Evolutionary conservation across 2,329 filamentous ascomycete species (phyloP).

Genomic region (Alternaria burnsii): DNA sequence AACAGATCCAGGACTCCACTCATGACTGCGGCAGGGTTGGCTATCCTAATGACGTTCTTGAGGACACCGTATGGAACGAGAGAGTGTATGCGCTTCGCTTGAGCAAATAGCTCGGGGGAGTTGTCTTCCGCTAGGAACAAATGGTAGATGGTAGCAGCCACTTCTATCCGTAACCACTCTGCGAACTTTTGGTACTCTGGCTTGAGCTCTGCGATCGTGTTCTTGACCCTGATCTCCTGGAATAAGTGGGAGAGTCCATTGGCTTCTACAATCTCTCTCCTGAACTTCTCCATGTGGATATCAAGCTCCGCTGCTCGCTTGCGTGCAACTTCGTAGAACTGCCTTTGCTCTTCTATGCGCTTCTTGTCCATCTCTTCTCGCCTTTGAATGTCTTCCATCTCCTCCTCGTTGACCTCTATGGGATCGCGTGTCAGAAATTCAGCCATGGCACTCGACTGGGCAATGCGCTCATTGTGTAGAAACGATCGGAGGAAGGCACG

Average conservation of each 20-base stretch:
- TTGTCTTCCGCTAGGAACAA: slow-evolving; percentile 98
- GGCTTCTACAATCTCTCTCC: slow-evolving; percentile 72
- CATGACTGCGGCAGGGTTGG: slow-evolving; percentile 97
- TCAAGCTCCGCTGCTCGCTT: slow-evolving; percentile 91
- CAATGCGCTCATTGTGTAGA: slow-evolving; percentile 83
- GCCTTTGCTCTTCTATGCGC: slow-evolving; percentile 88
- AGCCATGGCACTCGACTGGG: slow-evolving; percentile 80
- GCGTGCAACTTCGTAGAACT: slow-evolving; percentile 94
- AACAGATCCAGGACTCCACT: slow-evolving; percentile 94
- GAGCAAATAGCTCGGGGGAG: slow-evolving; percentile 93
- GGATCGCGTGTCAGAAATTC: slow-evolving; percentile 82
- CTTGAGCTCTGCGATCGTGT: slow-evolving; percentile 85
- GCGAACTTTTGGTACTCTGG: slow-evolving; percentile 98
- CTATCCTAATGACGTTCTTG: slow-evolving; percentile 96
- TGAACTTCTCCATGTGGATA: slow-evolving; percentile 92
- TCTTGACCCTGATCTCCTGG: slow-evolving; percentile 89
- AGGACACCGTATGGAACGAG: slow-evolving; percentile 90
- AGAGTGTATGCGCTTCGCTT: slow-evolving; percentile 92
- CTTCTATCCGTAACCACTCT: slow-evolving; percentile 96
- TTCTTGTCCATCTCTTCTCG: slow-evolving; percentile 86
- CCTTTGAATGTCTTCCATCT: slow-evolving; percentile 79
- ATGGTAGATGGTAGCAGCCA: slow-evolving; percentile 96
- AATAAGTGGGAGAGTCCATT: slow-evolving; percentile 95
- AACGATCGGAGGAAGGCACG: slow-evolving; percentile 89
- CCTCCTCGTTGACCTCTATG: slow-evolving; percentile 79